phyloP scores from a whole-genome alignment of 306 rosid species.

The Rosa chinensis region DNA sequence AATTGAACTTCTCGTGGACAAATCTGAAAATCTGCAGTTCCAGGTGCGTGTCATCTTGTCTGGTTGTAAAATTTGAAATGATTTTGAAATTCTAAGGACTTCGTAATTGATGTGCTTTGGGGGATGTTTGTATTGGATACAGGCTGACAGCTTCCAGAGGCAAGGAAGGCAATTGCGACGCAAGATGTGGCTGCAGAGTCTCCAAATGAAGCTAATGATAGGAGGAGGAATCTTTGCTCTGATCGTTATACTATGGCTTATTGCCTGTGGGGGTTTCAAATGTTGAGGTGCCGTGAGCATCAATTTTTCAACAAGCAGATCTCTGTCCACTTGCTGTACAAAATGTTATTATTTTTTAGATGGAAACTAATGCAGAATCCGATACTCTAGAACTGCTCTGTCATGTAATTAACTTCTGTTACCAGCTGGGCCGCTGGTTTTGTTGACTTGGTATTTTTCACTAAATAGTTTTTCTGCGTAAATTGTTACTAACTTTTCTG shows the following conservation, averaged over 20 bases:
- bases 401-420: slow-evolving; percentile 37
- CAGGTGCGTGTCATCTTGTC: slow-evolving; percentile 53
- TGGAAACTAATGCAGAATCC: slow-evolving; percentile 24
- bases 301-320: slow-evolving; percentile 11
- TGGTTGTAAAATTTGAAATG: background rate
- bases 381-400: slow-evolving; percentile 19
- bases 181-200: slow-evolving; percentile 96
- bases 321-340: slow-evolving; percentile 41
- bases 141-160: slow-evolving; percentile 99
- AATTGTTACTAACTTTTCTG: background rate
- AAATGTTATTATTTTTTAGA: slow-evolving; percentile 35
- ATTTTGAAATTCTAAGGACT: background rate
- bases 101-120: slow-evolving; percentile 1
- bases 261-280: slow-evolving; percentile 85
- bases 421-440: background rate
- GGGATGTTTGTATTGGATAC: slow-evolving; percentile 22
- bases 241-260: slow-evolving; percentile 68
- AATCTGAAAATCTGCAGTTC: slow-evolving; percentile 91
- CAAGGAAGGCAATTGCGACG: slow-evolving; percentile 93
- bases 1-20: slow-evolving; percentile 94
- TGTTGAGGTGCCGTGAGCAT: slow-evolving; percentile 49
- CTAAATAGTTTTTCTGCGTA: background rate
- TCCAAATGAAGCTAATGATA: slow-evolving; percentile 86
- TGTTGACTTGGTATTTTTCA: background rate
- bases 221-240: slow-evolving; percentile 69